These are phyloP conservation scores for Kodamaea ohmeri DNA, from an alignment of 1,139 yeast genomes.

Conservation along the genomic window DNA sequence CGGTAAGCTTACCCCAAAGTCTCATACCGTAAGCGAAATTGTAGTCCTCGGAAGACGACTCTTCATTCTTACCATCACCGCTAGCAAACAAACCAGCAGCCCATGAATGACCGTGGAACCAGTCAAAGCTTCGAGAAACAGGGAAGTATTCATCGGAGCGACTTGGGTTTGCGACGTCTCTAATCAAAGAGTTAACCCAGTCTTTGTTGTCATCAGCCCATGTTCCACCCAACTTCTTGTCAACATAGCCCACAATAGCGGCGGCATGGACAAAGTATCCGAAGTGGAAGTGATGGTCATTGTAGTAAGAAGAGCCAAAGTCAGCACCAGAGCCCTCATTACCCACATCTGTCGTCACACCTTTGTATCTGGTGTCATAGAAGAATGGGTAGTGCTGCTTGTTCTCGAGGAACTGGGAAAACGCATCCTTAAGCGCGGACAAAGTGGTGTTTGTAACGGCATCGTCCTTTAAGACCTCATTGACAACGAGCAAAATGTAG, in stretches of 20 bases:
- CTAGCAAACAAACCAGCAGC: slow-evolving; percentile 70
- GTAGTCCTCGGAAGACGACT: slow-evolving; percentile 77
- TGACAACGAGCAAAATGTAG: slow-evolving; percentile 60
- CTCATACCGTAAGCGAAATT: slow-evolving; percentile 81
- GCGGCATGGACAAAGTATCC: slow-evolving; percentile 79
- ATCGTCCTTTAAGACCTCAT: slow-evolving; percentile 57
- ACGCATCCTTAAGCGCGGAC: slow-evolving; percentile 50
- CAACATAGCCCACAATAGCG: slow-evolving; percentile 68
- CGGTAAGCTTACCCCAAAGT: slow-evolving; percentile 72
- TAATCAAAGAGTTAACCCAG: slow-evolving; percentile 62
- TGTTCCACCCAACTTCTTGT: slow-evolving; percentile 54
- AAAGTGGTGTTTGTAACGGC: slow-evolving; percentile 49
- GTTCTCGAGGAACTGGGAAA: slow-evolving; percentile 48
- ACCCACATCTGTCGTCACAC: slow-evolving; percentile 64
- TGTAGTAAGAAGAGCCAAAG: slow-evolving; percentile 67
- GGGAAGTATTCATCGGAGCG: slow-evolving; percentile 64
- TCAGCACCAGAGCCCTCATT: slow-evolving; percentile 37
- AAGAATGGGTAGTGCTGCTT: slow-evolving; percentile 56
- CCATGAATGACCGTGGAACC: slow-evolving; percentile 85
- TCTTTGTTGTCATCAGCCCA: slow-evolving; percentile 66
- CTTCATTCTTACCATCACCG: slow-evolving; percentile 79
- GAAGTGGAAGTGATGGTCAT: slow-evolving; percentile 79
- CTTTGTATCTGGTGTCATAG: slow-evolving; percentile 67
- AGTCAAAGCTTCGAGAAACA: slow-evolving; percentile 72
- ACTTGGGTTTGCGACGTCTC: slow-evolving; percentile 80